Conservation (phyloP, 2,329 filamentous ascomycete species). For the Colletotrichum sansevieriae region DNA sequence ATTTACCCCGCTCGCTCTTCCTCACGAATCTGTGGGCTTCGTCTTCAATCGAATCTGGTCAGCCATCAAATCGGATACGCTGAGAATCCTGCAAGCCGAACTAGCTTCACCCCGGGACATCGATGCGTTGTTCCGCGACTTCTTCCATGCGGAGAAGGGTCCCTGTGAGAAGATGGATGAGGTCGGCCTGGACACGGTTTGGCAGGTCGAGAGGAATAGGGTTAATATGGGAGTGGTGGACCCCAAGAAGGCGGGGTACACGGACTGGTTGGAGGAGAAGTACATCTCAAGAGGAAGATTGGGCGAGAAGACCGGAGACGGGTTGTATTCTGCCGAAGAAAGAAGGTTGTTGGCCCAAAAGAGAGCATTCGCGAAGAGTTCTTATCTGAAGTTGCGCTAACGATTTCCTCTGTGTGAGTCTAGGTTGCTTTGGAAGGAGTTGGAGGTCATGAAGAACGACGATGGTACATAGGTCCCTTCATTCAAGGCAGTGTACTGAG, state of each 20-base stretch:
- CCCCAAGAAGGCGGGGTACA: conserved; percentile 27
- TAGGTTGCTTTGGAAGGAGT: not conserved
- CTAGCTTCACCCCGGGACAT: conserved; percentile 50
- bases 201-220: conserved; percentile 46
- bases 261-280: conserved; percentile 45
- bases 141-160: conserved; percentile 48
- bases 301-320: conserved; percentile 49
- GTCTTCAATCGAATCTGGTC: conserved; percentile 54
- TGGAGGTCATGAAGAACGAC: not conserved
- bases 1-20: conserved; percentile 46
- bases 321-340: conserved; percentile 46
- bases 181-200: conserved; percentile 50
- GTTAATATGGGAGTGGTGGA: conserved; percentile 40
- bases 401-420: not conserved
- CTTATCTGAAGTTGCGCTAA: conserved; percentile 13
- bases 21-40: conserved; percentile 50
- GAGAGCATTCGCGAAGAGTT: conserved; percentile 33
- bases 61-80: conserved; percentile 51
- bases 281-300: conserved; percentile 47
- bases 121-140: conserved; percentile 49
- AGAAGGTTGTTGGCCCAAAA: conserved; percentile 44
- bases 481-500: too few species aligned
- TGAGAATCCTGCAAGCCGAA: conserved; percentile 49
- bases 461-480: not conserved
- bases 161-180: conserved; percentile 52